A percentile compares a stretch with the other conserved stretches of the same genome.
phyloP scores from a whole-genome alignment of 169 alveolate genomes.

The Plasmodium vinckei region DNA sequence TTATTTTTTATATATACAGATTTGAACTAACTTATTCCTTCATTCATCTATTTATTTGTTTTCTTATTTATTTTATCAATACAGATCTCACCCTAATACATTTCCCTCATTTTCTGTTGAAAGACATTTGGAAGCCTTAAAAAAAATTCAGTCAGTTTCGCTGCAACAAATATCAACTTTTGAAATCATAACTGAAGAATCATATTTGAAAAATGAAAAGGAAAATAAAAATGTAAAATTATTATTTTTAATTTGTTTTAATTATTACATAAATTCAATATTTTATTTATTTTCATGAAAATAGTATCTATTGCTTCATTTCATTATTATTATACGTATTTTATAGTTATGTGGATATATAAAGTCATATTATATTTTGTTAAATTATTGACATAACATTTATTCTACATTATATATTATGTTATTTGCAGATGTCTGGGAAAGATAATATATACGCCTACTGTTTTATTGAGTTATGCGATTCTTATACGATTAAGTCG shows the following conservation, averaged over 20 bases:
- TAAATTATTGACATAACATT: no score
- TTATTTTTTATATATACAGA: background rate
- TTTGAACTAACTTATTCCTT: background rate
- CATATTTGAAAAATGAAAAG: constrained; percentile 56
- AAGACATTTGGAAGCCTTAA: constrained; percentile 69
- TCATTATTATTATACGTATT: background rate
- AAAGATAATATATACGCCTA: constrained; percentile 60
- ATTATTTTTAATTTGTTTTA: background rate
- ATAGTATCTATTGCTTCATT: background rate
- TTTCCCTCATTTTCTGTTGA: constrained; percentile 65
- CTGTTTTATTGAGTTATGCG: constrained; percentile 37
- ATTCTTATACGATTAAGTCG: constrained; percentile 29
- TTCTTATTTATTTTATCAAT: background rate
- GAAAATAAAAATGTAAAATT: constrained; percentile 43
- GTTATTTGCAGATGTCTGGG: constrained; percentile 28
- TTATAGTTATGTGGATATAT: no score
- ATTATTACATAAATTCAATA: no score
- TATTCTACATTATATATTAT: background rate
- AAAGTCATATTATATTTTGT: no score
- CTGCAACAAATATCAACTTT: constrained; percentile 60
- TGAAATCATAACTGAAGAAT: constrained; percentile 64
- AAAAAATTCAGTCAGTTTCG: constrained; percentile 65
- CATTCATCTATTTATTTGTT: background rate
- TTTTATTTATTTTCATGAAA: background rate
- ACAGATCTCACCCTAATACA: constrained; percentile 51